Evolutionary conservation across 228 moss, liverwort and hornwort genomes (phyloP).

Genomic region (Sphagnum magellanicum): DNA sequence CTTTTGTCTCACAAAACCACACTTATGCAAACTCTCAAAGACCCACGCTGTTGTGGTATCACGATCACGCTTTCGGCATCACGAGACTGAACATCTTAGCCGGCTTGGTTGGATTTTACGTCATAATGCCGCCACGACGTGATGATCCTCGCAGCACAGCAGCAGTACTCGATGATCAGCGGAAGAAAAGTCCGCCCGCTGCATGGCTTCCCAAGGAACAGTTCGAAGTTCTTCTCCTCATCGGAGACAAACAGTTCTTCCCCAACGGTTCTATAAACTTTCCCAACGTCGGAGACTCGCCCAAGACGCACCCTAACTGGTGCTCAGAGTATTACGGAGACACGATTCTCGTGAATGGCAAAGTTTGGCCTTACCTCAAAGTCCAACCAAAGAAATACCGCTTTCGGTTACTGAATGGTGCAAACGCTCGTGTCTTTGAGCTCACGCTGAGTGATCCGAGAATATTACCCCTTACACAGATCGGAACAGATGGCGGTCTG

Average conservation of each 20-base stretch:
- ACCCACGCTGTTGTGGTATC: conserved; percentile 6
- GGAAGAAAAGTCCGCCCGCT: conserved; percentile 5
- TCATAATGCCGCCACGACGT: conserved; percentile 6
- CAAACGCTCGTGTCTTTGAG: conserved; percentile 29
- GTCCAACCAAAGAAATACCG: conserved; percentile 28
- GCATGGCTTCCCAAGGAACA: conserved; percentile 15
- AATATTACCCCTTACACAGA: conserved; percentile 19
- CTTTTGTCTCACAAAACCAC: conserved; percentile 14
- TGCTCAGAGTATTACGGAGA: conserved; percentile 53
- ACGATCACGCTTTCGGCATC: conserved; percentile 4
- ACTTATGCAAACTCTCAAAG: conserved; percentile 23
- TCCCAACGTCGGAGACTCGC: conserved; percentile 35
- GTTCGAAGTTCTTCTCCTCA: conserved; percentile 11
- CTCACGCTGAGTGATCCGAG: conserved; percentile 15
- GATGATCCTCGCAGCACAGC: too few species aligned
- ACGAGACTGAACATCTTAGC: conserved; percentile 7
- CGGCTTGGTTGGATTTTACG: conserved; percentile 34
- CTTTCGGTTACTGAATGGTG: conserved; percentile 16
- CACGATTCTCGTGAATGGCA: conserved; percentile 35
- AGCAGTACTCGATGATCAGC: too few species aligned
- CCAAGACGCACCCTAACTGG: conserved; percentile 24
- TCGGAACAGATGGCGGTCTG: conserved; percentile 33
- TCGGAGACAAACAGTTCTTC: conserved; percentile 29
- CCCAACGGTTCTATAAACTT: conserved; percentile 40
- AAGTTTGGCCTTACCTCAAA: conserved; percentile 28